Evolutionary conservation across 169 alveolate genomes (phyloP), one percentile per base, ranked within the genome.

Genomic region (Theileria sp.): DNA sequence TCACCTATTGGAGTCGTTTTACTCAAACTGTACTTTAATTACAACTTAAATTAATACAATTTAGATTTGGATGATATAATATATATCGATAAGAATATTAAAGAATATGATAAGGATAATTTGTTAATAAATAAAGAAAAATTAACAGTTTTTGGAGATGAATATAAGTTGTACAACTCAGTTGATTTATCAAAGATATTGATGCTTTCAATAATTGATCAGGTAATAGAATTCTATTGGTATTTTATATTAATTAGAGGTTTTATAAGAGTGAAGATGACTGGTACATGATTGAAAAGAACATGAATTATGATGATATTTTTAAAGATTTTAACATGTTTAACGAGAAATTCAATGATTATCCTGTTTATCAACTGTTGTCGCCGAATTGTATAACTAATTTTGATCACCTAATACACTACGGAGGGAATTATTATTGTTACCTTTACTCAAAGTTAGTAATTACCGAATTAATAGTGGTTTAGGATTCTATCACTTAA

Each of bases 351-450:
- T 82, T 38, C 72, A 75, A 56, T 8, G 21, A 49, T 8, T 25
- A 25, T 9, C 15, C 30, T 0, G 30, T 65, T 17, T 32, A 77
- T 13, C 34, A 25, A 23, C 67, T 84, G 44, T 49, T 84, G 28
- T 86, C 84, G 28, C 73, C 75, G 26, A 84, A 80, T 19, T 80
- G 87, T 68, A 69, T 87, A 75, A 86, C 92, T 12, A 91, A 91
- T 75, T 87, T 91, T 51, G 88, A 90, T 44, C 94, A 91, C 67
- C 77, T 91, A 50, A 70, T 91, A 6, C 93, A 87, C 75, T 91
- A 91, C 58, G 93, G 93, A 4, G 93, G 92, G 23, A 91, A 87
- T 58, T 91, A 91, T 51, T 91, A 77, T 81, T 87, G 92, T 8
- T 91, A 91, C 30, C 74, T 91, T 58, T 91, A 91, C 62, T 91